phyloP scores from a whole-genome alignment of 306 rosid species.

The Pyrus pyrifolia region DNA sequence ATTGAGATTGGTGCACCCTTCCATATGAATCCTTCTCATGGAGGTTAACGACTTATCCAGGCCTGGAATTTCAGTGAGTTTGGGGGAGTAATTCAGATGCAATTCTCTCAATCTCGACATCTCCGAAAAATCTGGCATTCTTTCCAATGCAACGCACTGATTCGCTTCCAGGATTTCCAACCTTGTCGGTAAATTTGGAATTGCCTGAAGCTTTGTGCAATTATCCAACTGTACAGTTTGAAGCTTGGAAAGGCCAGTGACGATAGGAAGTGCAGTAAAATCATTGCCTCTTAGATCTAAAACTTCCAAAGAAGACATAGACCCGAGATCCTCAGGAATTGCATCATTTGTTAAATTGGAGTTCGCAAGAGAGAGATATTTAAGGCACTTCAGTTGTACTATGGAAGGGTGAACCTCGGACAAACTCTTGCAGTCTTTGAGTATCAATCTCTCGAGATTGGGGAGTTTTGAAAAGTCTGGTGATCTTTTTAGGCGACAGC shows the following conservation, averaged over 20 bases:
- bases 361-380: background rate
- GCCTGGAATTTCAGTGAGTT: too few species aligned
- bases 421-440: constrained; percentile 14
- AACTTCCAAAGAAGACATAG: background rate
- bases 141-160: too few species aligned
- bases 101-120: too few species aligned
- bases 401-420: constrained; percentile 17
- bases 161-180: too few species aligned
- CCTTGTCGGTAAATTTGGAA: too few species aligned
- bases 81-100: too few species aligned
- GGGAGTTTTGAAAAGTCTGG: constrained; percentile 39
- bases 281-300: background rate
- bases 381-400: constrained; percentile 3
- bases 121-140: too few species aligned
- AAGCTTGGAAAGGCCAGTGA: background rate
- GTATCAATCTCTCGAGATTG: constrained; percentile 30
- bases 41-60: too few species aligned
- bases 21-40: too few species aligned
- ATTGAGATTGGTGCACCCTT: too few species aligned
- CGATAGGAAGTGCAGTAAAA: background rate
- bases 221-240: background rate
- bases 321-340: background rate
- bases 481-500: constrained; percentile 13
- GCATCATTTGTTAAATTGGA: background rate
- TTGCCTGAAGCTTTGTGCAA: background rate